Conservation (phyloP, 352 stramenopile species). For the Phytophthora hybrid region DNA sequence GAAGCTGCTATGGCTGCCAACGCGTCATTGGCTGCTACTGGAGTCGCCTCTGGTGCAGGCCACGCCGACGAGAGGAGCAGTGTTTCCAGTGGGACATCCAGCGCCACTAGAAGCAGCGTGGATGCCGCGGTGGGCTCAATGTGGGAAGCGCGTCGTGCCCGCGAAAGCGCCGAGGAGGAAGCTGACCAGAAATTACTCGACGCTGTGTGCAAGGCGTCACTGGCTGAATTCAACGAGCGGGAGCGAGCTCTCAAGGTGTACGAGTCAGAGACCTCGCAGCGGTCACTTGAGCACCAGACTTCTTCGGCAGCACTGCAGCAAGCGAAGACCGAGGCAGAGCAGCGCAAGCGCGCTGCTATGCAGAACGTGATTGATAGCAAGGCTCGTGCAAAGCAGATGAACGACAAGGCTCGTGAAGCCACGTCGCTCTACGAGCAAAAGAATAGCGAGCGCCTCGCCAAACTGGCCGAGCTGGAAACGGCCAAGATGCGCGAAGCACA, state of each 20-base stretch:
- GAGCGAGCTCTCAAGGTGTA: slow-evolving; percentile 69
- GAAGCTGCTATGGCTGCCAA: slow-evolving; percentile 32
- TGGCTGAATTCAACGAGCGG: slow-evolving; percentile 78
- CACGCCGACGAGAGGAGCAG: slow-evolving; percentile 9
- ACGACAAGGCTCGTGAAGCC: slow-evolving; percentile 65
- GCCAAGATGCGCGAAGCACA: slow-evolving; percentile 52
- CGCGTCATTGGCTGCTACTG: slow-evolving; percentile 27
- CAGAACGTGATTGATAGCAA: slow-evolving; percentile 84
- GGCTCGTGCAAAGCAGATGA: slow-evolving; percentile 62
- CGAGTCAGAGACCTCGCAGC: slow-evolving; percentile 48
- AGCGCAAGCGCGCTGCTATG: slow-evolving; percentile 73
- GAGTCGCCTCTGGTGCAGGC: slow-evolving; percentile 6
- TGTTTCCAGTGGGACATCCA: slow-evolving; percentile 33
- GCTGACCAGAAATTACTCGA: slow-evolving; percentile 81
- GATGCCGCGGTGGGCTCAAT: slow-evolving; percentile 59
- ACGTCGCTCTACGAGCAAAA: slow-evolving; percentile 70
- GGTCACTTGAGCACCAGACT: slow-evolving; percentile 38
- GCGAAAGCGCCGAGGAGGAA: slow-evolving; percentile 62
- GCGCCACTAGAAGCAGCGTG: slow-evolving; percentile 37
- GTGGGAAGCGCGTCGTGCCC: slow-evolving; percentile 67
- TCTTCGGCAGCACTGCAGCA: slow-evolving; percentile 49
- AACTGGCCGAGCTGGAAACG: slow-evolving; percentile 57
- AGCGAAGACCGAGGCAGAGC: slow-evolving; percentile 56
- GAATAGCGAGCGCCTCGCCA: slow-evolving; percentile 61
- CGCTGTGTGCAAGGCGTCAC: slow-evolving; percentile 78